Evolutionary conservation across 768 basidiomycete species (phyloP), one percentile per base, ranked within the genome.

Genomic region (Collybiopsis luxurians): DNA sequence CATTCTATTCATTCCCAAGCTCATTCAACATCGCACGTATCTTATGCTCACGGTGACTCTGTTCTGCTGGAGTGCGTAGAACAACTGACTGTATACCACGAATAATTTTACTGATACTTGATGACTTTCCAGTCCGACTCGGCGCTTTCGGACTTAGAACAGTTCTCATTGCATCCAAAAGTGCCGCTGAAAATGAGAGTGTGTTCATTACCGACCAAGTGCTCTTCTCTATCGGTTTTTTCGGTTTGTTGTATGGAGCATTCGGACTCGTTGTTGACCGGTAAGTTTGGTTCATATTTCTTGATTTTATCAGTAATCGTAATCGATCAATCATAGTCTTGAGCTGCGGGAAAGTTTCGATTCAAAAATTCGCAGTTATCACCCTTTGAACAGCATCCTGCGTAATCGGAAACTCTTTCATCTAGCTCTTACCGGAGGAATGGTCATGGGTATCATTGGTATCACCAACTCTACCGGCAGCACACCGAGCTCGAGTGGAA

Each of bases 211-310:
- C 69, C 0, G 73, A 76, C 43, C 58, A 74, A 60, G 64, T 77
- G 4, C 63, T 79, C 12, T 73, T 74, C 26, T 69, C 73, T 0
- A 70, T 75, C 24, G 78, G 78, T 3, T 79, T 75, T 61, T 73
- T 76, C 39, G 74, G 72, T n/a, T 61, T 80, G 6, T 60, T 80
- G 13, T 75, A 73, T 48, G 73, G 75, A 1, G 68, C 74, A 0
- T 79, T 76, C 51, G 74, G 68, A 0, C 68, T 79, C 2, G 73
- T 77, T 6, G 59, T 76, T 15, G 76, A 79, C 54, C 65, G 75
- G 79, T 79, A 55, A 36, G 66, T 34, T 13, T 34, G 31, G 13
- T 34, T 55, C 7, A 46, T 24, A 3, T n/a, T 21, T 17, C 30
- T 13, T 23, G 34, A 2, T 47, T 2, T 13, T 15, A 15, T 40